A percentile compares a stretch with the other conserved stretches of the same genome.
These are phyloP conservation scores for Talaromyces sp. DNA, from an alignment of 2,329 filamentous ascomycete genomes.

Conservation along the genomic window DNA sequence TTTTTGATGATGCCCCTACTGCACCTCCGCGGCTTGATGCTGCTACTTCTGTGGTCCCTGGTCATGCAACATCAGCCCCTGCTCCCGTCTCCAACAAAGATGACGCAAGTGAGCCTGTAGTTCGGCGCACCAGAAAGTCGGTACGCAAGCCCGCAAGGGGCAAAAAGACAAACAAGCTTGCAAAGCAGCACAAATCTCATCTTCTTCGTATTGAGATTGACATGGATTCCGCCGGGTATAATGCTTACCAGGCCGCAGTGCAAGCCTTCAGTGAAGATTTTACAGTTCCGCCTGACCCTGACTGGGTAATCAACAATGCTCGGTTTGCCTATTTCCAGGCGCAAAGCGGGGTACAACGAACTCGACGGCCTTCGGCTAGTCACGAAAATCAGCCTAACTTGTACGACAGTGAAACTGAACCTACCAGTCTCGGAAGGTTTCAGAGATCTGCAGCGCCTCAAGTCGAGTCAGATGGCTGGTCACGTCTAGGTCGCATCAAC, in stretches of 20 bases:
- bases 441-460: background rate
- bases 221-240: slow-evolving; percentile 5
- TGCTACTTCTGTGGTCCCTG: too few species aligned
- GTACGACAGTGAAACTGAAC: slow-evolving; percentile 2
- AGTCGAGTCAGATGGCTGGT: slow-evolving; percentile 13
- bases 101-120: background rate
- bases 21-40: too few species aligned
- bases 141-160: background rate
- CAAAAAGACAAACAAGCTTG: slow-evolving; percentile 1
- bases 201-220: slow-evolving; percentile 9
- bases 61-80: too few species aligned
- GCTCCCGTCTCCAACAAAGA: too few species aligned
- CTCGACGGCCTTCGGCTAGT: background rate
- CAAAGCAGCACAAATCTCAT: background rate
- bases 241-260: slow-evolving; percentile 12
- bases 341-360: background rate
- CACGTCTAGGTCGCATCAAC: slow-evolving; percentile 17
- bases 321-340: background rate
- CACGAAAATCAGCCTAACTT: background rate
- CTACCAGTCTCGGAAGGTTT: background rate
- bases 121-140: background rate
- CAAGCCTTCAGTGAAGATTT: slow-evolving; percentile 15
- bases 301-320: slow-evolving; percentile 6
- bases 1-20: too few species aligned
- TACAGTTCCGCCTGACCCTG: slow-evolving; percentile 6